These are phyloP conservation scores for Gorgonomyces haynaldii DNA, from an alignment of 192 early-diverging fungal genomes.

Conservation along the genomic window DNA sequence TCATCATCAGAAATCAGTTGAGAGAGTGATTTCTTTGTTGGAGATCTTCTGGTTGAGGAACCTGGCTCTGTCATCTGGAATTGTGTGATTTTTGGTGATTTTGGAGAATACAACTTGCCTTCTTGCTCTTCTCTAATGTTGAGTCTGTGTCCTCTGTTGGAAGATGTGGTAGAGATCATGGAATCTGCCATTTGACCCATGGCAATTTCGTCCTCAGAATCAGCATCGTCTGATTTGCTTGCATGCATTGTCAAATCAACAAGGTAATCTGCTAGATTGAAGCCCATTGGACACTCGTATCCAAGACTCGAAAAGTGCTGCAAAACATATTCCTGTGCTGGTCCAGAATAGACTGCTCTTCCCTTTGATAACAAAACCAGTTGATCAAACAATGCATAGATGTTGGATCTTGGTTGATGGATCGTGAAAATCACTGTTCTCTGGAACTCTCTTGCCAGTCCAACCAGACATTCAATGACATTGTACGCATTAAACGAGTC, in stretches of 20 bases:
- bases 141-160: neutral
- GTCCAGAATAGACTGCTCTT: conserved; percentile 71
- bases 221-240: neutral
- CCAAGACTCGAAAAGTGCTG: conserved; percentile 65
- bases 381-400: conserved; percentile 84
- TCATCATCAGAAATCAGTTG: neutral
- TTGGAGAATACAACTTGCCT: conserved; percentile 9
- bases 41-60: too few relatives aligned
- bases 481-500: conserved; percentile 91
- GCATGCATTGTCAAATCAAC: conserved; percentile 57
- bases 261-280: conserved; percentile 86
- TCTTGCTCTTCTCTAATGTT: conserved; percentile 10
- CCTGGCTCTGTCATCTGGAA: neutral
- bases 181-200: neutral
- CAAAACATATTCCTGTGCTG: conserved; percentile 37
- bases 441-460: conserved; percentile 61
- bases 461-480: conserved; percentile 80
- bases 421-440: conserved; percentile 85
- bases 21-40: too few relatives aligned
- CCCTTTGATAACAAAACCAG: conserved; percentile 76
- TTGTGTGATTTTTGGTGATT: neutral
- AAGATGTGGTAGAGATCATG: neutral
- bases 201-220: conserved; percentile 3
- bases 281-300: conserved; percentile 71
- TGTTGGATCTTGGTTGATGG: conserved; percentile 88